Conservation (phyloP, 306 rosid genomes). For the Trifolium repens region DNA sequence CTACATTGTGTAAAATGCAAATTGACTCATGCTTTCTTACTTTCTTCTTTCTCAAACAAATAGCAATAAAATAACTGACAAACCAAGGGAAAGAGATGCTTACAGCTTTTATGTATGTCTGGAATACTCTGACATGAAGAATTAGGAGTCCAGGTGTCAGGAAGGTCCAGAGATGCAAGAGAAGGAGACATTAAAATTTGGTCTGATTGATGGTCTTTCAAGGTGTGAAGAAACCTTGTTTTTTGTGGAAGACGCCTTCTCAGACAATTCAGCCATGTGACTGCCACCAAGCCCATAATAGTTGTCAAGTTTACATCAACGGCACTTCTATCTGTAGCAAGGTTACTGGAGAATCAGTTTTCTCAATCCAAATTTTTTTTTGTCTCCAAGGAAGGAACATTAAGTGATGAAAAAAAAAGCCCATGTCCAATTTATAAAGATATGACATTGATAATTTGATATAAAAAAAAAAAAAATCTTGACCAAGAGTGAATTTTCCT, state of each 20-base stretch:
- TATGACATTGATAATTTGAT: not conserved
- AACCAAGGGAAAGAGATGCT: constrained; percentile 35
- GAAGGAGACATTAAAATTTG: constrained; percentile 72
- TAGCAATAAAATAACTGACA: constrained; percentile 17
- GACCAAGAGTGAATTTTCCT: too few relatives aligned
- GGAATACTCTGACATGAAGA: constrained; percentile 40
- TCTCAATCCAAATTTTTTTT: not conserved
- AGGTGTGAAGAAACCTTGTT: constrained; percentile 48
- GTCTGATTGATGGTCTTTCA: constrained; percentile 33
- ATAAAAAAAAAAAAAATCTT: too few relatives aligned
- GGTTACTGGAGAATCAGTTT: not conserved
- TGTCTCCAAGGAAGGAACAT: not conserved
- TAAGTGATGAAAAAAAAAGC: not conserved
- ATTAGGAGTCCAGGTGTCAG: constrained; percentile 69
- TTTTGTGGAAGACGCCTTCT: constrained; percentile 45
- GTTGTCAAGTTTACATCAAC: constrained; percentile 33
- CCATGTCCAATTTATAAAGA: not conserved
- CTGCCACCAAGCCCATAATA: constrained; percentile 42
- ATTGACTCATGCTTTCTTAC: not conserved
- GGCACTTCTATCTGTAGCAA: not conserved
- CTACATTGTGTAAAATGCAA: not conserved
- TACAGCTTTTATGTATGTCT: constrained; percentile 48
- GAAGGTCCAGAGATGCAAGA: constrained; percentile 75
- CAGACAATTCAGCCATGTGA: constrained; percentile 47
- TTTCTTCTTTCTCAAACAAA: constrained; percentile 10